phyloP scores from a whole-genome alignment of 2,329 filamentous ascomycete genomes.

The Neofusicoccum umdonicola region DNA sequence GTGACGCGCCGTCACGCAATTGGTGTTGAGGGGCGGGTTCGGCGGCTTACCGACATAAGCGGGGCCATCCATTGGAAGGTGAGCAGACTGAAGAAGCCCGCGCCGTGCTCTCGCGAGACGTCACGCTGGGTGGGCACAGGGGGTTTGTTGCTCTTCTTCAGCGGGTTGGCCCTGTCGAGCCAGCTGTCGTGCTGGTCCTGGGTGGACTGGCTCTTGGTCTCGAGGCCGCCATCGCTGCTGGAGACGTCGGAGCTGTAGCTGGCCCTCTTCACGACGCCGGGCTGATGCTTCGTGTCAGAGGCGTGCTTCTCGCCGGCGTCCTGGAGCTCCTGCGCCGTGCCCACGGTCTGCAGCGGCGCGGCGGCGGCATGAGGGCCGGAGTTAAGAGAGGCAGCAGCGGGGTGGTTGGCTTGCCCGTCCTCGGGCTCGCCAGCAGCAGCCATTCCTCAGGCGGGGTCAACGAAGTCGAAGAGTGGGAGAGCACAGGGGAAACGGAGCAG shows the following conservation, averaged over 20 bases:
- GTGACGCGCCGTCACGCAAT: too few species aligned
- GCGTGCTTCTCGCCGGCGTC: slow-evolving; percentile 17
- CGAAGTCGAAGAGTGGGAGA: not conserved
- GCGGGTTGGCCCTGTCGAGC: slow-evolving; percentile 55
- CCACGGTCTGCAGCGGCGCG: slow-evolving; percentile 36
- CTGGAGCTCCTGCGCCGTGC: slow-evolving; percentile 28
- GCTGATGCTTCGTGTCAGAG: slow-evolving; percentile 16
- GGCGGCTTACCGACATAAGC: slow-evolving; percentile 59
- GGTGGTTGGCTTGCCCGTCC: slow-evolving; percentile 35
- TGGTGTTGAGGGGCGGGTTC: not conserved
- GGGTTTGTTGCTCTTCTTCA: slow-evolving; percentile 51
- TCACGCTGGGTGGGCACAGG: slow-evolving; percentile 54
- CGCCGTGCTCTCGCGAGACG: slow-evolving; percentile 67
- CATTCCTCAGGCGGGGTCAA: slow-evolving; percentile 18
- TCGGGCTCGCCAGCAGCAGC: slow-evolving; percentile 34
- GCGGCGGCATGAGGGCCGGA: slow-evolving; percentile 42
- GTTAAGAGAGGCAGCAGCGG: slow-evolving; percentile 29
- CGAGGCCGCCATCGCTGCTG: slow-evolving; percentile 28
- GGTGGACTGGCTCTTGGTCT: slow-evolving; percentile 16
- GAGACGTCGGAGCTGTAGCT: slow-evolving; percentile 27
- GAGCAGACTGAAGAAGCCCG: slow-evolving; percentile 70
- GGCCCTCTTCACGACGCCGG: slow-evolving; percentile 21
- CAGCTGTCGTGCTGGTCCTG: slow-evolving; percentile 39
- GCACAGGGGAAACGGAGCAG: not conserved
- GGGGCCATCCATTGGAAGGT: slow-evolving; percentile 90